Evolutionary conservation across 495 filamentous ascomycete genomes (phyloP), one percentile per base, ranked within the genome.

Genomic region (Parmelia sp.): DNA sequence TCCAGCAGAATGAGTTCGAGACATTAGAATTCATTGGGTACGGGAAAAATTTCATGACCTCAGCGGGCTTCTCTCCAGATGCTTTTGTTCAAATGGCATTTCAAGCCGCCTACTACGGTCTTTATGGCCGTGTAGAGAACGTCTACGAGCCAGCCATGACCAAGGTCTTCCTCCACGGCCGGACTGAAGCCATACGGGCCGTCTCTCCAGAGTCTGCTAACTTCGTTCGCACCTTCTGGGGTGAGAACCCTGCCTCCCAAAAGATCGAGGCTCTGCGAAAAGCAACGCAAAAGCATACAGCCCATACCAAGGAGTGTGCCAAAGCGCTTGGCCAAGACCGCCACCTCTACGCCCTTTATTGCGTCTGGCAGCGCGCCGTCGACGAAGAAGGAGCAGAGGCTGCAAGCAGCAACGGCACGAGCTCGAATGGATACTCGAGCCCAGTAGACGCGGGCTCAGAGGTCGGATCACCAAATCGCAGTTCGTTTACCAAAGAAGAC

Each of bases 51-150:
- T 96, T 96, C 70, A 98, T 98, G 72, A 97, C 91, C 2, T 91
- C 90, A 0, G 91, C 91, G 83, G 95, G 95, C 31, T 95, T 97
- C 73, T 97, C 94, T 0, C 94, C 94, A 0, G 94, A 98, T 73
- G 94, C 94, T 2, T 98, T 96, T 68, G 90, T 98, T 37, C 94
- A 98, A 74, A 97, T 97, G 94, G 95, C 94, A 6, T 97, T 96
- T 79, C 94, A 98, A 74, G 94, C 94, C 35, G 94, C 95, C 19
- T 97, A 98, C 78, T 98, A 97, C 71, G 94, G 95, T 36, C 85
- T 98, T 39, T 98, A 98, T 69, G 94, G 94, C 9, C 85, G 91
- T 7, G 82, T 96, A 8, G 94, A 97, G 75, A 95, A 90, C 71
- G 93, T 90, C 4, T 98, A 98, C 73, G 94, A 98, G 75, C 95